Conservation (phyloP, 768 basidiomycete genomes). For the Lentinula sp. region DNA sequence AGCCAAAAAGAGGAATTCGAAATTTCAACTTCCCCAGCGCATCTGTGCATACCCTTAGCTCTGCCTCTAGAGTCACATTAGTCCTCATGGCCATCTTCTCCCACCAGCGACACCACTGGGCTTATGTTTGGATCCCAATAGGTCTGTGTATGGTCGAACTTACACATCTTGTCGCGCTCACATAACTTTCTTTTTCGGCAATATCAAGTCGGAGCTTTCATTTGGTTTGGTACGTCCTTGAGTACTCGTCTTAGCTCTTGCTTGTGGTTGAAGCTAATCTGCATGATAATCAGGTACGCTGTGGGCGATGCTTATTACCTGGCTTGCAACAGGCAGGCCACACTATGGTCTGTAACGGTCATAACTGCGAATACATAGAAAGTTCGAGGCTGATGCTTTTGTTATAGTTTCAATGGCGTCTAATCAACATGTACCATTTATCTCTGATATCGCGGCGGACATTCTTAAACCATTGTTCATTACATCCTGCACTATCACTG, state of each 20-base stretch:
- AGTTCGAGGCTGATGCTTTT: conserved; percentile 7
- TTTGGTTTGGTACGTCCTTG: conserved; percentile 55
- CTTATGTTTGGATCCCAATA: conserved; percentile 60
- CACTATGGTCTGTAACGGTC: conserved; percentile 29
- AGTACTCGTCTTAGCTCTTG: neutral
- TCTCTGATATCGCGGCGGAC: conserved; percentile 73
- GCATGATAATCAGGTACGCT: conserved; percentile 36
- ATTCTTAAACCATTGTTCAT: conserved; percentile 74
- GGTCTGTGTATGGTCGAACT: conserved; percentile 3
- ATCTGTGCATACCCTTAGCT: too few species aligned
- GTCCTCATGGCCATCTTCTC: conserved; percentile 14
- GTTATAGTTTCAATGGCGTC: conserved; percentile 45
- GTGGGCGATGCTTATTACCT: conserved; percentile 65
- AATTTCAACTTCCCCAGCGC: neutral
- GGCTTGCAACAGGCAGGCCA: conserved; percentile 61
- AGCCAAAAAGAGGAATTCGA: neutral
- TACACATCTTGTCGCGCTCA: neutral
- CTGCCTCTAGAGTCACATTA: too few species aligned
- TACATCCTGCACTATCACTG: conserved; percentile 57
- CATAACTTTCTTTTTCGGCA: neutral
- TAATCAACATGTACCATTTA: conserved; percentile 49
- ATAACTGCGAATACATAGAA: neutral
- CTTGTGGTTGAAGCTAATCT: too few species aligned
- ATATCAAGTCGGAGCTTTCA: conserved; percentile 34
- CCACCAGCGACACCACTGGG: conserved; percentile 38